Conservation (phyloP, 179 eudicot species). For the Heliamphora pulchella region DNA sequence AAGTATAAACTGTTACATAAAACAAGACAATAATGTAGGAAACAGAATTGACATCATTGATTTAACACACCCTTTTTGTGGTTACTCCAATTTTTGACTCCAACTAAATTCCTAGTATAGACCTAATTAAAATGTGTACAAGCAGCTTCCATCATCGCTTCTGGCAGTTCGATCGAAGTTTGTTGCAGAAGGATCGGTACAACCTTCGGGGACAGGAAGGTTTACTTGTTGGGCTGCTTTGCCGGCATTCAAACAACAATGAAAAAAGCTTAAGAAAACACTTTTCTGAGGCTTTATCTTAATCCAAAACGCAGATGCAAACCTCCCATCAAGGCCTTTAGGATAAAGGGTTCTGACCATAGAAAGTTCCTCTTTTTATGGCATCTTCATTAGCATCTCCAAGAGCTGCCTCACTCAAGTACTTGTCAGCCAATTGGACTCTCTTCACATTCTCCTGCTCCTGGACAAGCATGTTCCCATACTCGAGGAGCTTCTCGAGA, state of each 20-base stretch:
- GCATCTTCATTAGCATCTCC: slow-evolving; percentile 73
- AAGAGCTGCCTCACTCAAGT: slow-evolving; percentile 64
- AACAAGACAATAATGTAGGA: background rate
- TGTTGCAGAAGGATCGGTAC: slow-evolving; percentile 55
- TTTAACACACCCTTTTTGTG: background rate
- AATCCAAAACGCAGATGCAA: slow-evolving; percentile 15
- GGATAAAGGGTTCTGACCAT: slow-evolving; percentile 34
- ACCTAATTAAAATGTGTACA: slow-evolving; percentile 34
- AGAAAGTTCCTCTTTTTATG: slow-evolving; percentile 49
- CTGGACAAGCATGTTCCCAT: slow-evolving; percentile 69
- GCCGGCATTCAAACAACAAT: slow-evolving; percentile 24
- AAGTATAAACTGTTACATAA: background rate
- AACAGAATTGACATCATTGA: background rate
- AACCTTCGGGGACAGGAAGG: slow-evolving; percentile 61
- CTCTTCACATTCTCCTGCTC: slow-evolving; percentile 83
- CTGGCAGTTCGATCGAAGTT: slow-evolving; percentile 70
- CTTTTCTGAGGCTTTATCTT: background rate
- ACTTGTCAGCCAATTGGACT: slow-evolving; percentile 65
- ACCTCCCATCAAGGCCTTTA: slow-evolving; percentile 22
- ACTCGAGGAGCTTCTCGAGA: slow-evolving; percentile 55
- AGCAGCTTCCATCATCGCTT: slow-evolving; percentile 66
- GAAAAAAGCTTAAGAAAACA: slow-evolving; percentile 9
- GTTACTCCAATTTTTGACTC: background rate
- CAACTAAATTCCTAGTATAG: background rate
- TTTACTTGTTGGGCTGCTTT: slow-evolving; percentile 59